Evolutionary conservation across 768 basidiomycete genomes (phyloP), one percentile per base, ranked within the genome.

Genomic region (Exidia glandulosa): DNA sequence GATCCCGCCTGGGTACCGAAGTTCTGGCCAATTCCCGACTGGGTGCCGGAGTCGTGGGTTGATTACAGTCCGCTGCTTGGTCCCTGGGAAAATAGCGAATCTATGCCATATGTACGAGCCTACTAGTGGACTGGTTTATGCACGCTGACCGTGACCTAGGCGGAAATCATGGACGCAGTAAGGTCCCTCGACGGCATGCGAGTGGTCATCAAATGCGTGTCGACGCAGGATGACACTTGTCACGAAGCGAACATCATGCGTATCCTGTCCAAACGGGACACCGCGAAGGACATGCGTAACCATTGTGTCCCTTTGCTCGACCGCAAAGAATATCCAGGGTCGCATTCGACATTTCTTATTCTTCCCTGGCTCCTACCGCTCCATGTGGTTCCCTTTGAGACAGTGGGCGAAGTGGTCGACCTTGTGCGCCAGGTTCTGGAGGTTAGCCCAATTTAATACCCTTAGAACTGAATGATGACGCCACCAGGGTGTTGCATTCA

Each of bases 311-410:
- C 71, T 2, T 27, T 73, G 0, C 62, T 68, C 14, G 71, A 73
- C 9, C 27, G 62, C 0, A 14, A 74, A 1, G 7, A 45, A 16
- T 48, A 70, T 41, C 66, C 69, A 2, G 57, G 55, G 16, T 59
- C 59, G 1, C 37, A 68, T 0, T 32, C 34, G 10, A 50, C 55
- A 0, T 66, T 70, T 1, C 55, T 74, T 1, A 67, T 72, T 2
- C 76, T 75, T 71, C 77, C 76, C 0, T 58, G 74, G 1, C 67
- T 78, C 19, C 68, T 73, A 56, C 66, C 66, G 19, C 75, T 73
- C 57, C 69, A 74, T 55, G 70, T 74, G 57, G 73, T 72, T 2
- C 67, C 70, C 29, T 75, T 69, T 52, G 52, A 65, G 2, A 70
- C 72, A 1, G 34, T 72, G 3, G 73, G 72, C 2, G 74, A 74